Evolutionary conservation across 805 yeast genomes (phyloP).

Genomic region (Komagataella phaffii): DNA sequence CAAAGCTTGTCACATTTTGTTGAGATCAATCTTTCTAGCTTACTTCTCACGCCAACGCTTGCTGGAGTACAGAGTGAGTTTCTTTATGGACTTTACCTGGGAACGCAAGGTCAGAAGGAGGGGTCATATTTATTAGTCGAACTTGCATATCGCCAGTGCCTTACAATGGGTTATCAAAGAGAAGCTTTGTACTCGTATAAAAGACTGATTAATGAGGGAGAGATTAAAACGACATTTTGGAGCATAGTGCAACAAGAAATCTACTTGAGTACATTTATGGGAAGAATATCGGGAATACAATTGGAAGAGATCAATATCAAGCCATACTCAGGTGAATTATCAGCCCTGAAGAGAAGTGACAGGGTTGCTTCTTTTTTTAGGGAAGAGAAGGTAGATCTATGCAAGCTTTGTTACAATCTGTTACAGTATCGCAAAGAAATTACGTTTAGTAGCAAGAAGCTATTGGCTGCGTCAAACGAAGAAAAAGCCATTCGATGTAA

Average conservation of each 20-base stretch:
- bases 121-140: neutral
- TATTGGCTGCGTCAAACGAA: constrained; percentile 26
- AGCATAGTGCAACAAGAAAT: neutral
- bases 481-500: constrained; percentile 6
- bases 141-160: neutral
- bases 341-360: neutral
- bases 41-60: neutral
- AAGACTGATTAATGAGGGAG: neutral
- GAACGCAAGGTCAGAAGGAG: neutral
- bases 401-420: neutral
- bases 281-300: neutral
- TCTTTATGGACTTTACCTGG: neutral
- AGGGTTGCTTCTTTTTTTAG: neutral
- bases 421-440: neutral
- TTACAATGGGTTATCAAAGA: neutral
- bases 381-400: neutral
- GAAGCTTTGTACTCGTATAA: neutral
- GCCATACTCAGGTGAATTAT: neutral
- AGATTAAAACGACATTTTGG: neutral
- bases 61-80: neutral
- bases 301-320: neutral
- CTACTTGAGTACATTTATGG: neutral
- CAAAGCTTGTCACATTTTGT: neutral
- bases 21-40: neutral
- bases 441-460: constrained; percentile 10